Percentiles rank a stretch among this genome's conserved stretches.
Evolutionary conservation across 2,329 filamentous ascomycete species (phyloP).

Genomic region (Clarireedia hainanense): DNA sequence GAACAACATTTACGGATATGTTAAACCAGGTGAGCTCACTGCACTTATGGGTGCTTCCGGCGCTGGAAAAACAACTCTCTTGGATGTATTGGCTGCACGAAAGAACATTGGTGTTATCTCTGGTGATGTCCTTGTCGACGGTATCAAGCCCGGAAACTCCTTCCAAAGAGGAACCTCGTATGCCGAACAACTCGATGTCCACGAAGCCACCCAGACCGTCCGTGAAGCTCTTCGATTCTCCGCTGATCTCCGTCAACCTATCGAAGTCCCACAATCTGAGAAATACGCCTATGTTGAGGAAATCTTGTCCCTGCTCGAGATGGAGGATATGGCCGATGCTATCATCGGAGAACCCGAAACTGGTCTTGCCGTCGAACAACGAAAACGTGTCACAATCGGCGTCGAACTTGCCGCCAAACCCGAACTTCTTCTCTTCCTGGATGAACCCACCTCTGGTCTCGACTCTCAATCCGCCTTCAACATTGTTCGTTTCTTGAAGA

Average conservation of each 20-base stretch:
- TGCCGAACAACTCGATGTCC: constrained; percentile 58
- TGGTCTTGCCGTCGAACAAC: constrained; percentile 57
- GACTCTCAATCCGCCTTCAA: constrained; percentile 53
- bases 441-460: constrained; percentile 52
- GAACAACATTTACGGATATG: constrained; percentile 53
- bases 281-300: constrained; percentile 61
- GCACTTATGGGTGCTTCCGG: constrained; percentile 56
- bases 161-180: constrained; percentile 60
- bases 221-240: constrained; percentile 60
- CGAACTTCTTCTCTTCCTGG: constrained; percentile 50
- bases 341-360: constrained; percentile 54
- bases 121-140: constrained; percentile 57
- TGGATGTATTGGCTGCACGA: constrained; percentile 55
- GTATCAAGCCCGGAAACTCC: constrained; percentile 45
- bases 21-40: constrained; percentile 52
- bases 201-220: constrained; percentile 54
- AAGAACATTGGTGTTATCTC: constrained; percentile 58
- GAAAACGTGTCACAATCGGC: constrained; percentile 58
- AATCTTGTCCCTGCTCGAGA: constrained; percentile 55
- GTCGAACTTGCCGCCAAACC: constrained; percentile 53
- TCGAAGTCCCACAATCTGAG: constrained; percentile 46
- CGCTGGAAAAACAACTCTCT: constrained; percentile 58
- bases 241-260: constrained; percentile 54
- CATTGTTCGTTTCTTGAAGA: constrained; percentile 51
- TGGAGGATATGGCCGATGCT: constrained; percentile 58